Conservation (phyloP, 208 protist genomes). For the Acanthamoeba sp. region DNA sequence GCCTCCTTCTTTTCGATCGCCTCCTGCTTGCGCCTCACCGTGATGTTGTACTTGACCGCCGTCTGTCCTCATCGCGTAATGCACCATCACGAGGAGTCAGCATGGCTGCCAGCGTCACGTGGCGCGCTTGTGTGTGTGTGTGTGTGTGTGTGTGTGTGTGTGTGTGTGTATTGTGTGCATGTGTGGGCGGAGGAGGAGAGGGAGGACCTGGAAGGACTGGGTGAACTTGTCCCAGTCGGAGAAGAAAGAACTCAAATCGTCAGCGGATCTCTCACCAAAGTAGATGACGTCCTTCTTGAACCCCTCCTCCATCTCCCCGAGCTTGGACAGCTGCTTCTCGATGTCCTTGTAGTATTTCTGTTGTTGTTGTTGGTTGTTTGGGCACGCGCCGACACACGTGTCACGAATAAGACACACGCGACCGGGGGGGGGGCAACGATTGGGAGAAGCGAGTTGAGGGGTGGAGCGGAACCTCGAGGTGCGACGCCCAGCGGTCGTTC, state of each 20-base stretch:
- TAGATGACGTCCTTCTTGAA: constrained; percentile 36
- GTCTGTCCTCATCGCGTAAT: not conserved
- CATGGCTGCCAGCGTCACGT: too few species aligned
- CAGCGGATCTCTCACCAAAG: constrained; percentile 27
- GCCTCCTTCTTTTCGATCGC: constrained; percentile 50
- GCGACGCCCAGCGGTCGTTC: constrained; percentile 13
- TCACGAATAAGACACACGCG: too few species aligned
- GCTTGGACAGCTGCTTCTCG: not conserved
- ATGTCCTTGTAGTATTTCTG: not conserved
- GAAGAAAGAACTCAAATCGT: constrained; percentile 40
- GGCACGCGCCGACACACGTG: too few species aligned
- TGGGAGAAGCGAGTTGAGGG: not conserved
- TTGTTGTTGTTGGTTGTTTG: too few species aligned
- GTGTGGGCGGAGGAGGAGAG: not conserved
- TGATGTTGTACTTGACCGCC: constrained; percentile 68
- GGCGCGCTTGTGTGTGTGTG: too few species aligned
- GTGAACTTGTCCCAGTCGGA: constrained; percentile 65
- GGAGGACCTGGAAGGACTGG: constrained; percentile 21
- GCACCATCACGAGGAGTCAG: too few species aligned
- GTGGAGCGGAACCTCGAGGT: constrained; percentile 8
- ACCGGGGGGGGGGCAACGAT: too few species aligned
- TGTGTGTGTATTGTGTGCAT: too few species aligned
- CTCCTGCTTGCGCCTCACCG: constrained; percentile 28
- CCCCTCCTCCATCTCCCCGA: constrained; percentile 16
- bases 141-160: too few species aligned